These are phyloP conservation scores for Aureobasidium zeae DNA, from an alignment of 2,329 filamentous ascomycete genomes.

Conservation along the genomic window DNA sequence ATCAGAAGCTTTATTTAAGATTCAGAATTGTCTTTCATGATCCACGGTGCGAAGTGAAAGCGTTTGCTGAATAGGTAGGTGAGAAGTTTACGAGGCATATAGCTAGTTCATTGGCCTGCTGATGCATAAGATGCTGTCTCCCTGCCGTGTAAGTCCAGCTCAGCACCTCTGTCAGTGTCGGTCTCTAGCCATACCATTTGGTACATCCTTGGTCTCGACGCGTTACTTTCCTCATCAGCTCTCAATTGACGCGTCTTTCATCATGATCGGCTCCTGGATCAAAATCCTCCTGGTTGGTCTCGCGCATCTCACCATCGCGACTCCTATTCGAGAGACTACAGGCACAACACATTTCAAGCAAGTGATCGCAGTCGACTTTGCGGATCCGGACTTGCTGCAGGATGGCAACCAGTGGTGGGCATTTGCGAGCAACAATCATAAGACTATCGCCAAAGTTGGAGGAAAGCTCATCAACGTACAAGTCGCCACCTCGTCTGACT, in stretches of 20 bases:
- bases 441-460: constrained; percentile 21
- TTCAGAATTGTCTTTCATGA: no score
- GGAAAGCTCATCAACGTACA: constrained; percentile 28
- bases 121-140: not conserved
- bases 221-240: not conserved
- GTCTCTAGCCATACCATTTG: not conserved
- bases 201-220: not conserved
- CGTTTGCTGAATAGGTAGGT: no score
- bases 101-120: no score
- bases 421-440: constrained; percentile 31
- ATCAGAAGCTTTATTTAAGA: no score
- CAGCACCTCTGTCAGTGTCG: not conserved
- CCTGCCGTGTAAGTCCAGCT: not conserved
- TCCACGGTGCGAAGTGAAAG: no score
- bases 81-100: no score
- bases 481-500: constrained; percentile 29
- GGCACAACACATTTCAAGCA: constrained; percentile 1
- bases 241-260: not conserved
- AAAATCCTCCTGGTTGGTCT: not conserved
- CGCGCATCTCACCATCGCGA: not conserved
- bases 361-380: constrained; percentile 25
- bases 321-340: constrained; percentile 9
- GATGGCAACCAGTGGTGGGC: constrained; percentile 31
- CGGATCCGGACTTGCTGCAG: constrained; percentile 30
- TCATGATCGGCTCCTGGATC: not conserved